Evolutionary conservation across 345 rosid species (phyloP), one percentile per base, ranked within the genome.

Genomic region (Populus deltoides): DNA sequence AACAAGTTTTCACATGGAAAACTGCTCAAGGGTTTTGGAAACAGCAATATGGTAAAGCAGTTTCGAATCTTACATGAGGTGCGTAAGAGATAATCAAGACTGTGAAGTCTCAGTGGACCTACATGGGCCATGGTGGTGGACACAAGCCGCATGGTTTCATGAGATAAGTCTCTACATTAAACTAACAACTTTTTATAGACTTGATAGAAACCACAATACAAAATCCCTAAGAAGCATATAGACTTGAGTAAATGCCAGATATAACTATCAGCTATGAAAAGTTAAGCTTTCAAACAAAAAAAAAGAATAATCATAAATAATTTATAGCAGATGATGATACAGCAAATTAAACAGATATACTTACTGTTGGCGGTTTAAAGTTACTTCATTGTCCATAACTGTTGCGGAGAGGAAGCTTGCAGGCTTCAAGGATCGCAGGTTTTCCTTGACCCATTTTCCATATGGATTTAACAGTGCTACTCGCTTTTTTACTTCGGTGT

Each of bases 361-460:
- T 88, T 89, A 96, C 99, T 93, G 99, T 80, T 96, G 99, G 79
- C 86, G 87, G 85, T 93, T 89, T 84, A 96, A 72, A 85, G 87
- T 92, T 72, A 86, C 89, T 83, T 90, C 98, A 85, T 86, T 90
- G 77, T 96, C 99, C 90, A 92, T 82, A 72, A 83, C 82, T 73
- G 91, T 85, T 75, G 92, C 51, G 12, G 99, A 87, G 66, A 86
- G 86, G 82, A 90, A 92, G 53, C 89, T 91, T 70, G 67, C 86
- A 63, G 93, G 90, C 83, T 93, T 92, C 86, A 93, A 80, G 81
- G 89, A 83, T 77, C 92, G 88, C 82, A 86, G 69, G 81, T 96
- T 96, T 85, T 92, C 94, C 70, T 85, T 78, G 12, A 90, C 81
- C 99, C 99, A 96, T 76, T 91, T 89, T 77, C 99, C 97, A 71